Evolutionary conservation across 2,329 filamentous ascomycete genomes (phyloP), one percentile per base, ranked within the genome.

Genomic region (Aspergillus melleus): DNA sequence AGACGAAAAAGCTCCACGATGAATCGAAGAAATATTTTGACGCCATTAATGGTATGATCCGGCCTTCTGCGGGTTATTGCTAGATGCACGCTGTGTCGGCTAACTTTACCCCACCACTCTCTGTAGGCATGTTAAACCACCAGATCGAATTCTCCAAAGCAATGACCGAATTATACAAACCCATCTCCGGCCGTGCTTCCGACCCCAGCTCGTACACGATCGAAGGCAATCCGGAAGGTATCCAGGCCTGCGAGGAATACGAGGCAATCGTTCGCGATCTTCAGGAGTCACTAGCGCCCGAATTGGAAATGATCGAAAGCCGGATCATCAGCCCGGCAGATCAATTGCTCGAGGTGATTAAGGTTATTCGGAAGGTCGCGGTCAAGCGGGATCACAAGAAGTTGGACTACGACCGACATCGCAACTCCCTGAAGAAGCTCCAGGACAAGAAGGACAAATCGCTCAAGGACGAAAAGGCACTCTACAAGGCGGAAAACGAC

Each of bases 91-190:
- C 49, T 2, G 30, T 32, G 29, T 52, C 29, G 26, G 19, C 49
- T 19, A 26, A 29, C 42, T 20, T 20, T 14, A 19, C 16, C 30
- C 29, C 19, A 16, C 44, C 22, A 44, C 29, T 30, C 8, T 44
- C 22, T 47, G 20, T 64, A 87, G 85, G 90, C 83, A 99, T 99
- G 95, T 86, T 99, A 71, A 86, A 83, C 73, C 93, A 98, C 79
- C 95, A 99, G 81, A 98, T 99, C 78, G 94, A 96, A 75, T 99
- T 99, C 81, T 96, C 94, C 69, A 88, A 96, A 79, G 91, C 93
- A 66, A 94, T 96, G 82, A 89, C 90, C 65, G 95, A 99, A 77
- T 90, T 99, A 71, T 99, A 99, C 84, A 96, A 96, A 76, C 95
- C 95, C 68, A 99, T 99, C 70, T 97, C 94, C 57, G 95, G 95